Percentiles rank a stretch among this genome's conserved stretches.
phyloP scores from a whole-genome alignment of 257 asterid genomes.

The Primulina eburnea region DNA sequence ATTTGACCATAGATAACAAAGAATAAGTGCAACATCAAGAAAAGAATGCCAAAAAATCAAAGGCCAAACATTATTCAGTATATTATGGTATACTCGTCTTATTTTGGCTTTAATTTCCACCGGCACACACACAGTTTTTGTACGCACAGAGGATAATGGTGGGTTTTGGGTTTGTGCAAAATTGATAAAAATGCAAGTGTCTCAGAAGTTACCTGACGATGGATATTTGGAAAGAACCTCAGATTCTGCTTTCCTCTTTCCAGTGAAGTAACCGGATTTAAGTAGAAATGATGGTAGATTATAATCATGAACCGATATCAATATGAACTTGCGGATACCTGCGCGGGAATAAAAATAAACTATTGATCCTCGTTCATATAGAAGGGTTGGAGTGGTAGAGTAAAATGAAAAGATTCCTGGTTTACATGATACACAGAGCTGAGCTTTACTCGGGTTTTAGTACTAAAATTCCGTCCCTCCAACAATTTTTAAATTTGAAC shows the following conservation, averaged over 20 bases:
- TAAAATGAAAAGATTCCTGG: not conserved
- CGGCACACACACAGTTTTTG: not conserved
- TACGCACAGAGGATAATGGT: not conserved
- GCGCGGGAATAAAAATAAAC: slow-evolving; percentile 25
- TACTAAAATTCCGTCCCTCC: not conserved
- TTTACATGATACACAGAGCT: not conserved
- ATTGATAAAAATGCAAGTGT: not conserved
- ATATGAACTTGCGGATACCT: slow-evolving; percentile 86
- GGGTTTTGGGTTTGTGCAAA: not conserved
- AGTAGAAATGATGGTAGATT: slow-evolving; percentile 86
- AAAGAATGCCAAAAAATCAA: not conserved
- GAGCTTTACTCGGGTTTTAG: not conserved
- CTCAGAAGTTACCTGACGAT: slow-evolving; percentile 50
- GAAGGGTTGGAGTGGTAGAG: not conserved
- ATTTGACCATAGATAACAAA: slow-evolving; percentile 5
- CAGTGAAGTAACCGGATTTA: slow-evolving; percentile 73
- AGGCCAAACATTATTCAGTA: not conserved
- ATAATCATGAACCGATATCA: slow-evolving; percentile 96
- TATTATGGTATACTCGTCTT: not conserved
- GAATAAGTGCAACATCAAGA: not conserved
- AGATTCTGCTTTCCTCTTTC: slow-evolving; percentile 97
- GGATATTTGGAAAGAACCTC: slow-evolving; percentile 93
- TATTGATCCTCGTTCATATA: not conserved
- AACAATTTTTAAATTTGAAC: too few species aligned
- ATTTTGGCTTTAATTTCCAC: not conserved